phyloP scores from a whole-genome alignment of 208 protist species.

The Entamoeba dispar region DNA sequence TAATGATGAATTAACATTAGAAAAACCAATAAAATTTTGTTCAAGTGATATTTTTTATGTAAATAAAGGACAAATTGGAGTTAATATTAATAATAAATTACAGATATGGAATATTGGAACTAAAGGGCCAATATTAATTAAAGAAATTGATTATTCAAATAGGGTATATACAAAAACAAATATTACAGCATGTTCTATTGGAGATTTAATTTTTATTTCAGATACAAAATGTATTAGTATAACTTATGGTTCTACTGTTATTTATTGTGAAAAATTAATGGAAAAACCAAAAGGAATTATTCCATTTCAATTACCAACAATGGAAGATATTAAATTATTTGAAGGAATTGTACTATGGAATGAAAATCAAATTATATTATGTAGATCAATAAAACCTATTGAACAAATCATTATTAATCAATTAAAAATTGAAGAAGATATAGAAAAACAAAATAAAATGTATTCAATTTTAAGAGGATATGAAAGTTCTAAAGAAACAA shows the following conservation, averaged over 20 bases:
- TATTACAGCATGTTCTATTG: neutral
- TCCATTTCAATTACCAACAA: neutral
- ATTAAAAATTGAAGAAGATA: neutral
- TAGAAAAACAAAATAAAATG: neutral
- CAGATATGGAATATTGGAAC: neutral
- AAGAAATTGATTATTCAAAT: neutral
- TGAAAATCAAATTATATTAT: neutral
- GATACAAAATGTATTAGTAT: neutral
- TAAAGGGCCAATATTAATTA: neutral
- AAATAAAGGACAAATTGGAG: neutral
- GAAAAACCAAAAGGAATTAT: neutral
- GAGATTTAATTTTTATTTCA: neutral
- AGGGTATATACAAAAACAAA: neutral
- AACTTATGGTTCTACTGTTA: neutral
- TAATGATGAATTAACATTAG: neutral
- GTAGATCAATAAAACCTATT: neutral
- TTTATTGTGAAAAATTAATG: neutral
- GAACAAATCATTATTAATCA: neutral
- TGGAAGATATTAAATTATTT: neutral
- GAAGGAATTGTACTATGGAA: neutral
- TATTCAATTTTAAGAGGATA: neutral
- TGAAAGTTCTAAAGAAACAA: neutral
- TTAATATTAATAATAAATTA: neutral
- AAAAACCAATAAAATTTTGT: neutral
- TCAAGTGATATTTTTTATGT: neutral